phyloP scores from a whole-genome alignment of 1,284 basidiomycete species.

The Moesziomyces parantarcticus region DNA sequence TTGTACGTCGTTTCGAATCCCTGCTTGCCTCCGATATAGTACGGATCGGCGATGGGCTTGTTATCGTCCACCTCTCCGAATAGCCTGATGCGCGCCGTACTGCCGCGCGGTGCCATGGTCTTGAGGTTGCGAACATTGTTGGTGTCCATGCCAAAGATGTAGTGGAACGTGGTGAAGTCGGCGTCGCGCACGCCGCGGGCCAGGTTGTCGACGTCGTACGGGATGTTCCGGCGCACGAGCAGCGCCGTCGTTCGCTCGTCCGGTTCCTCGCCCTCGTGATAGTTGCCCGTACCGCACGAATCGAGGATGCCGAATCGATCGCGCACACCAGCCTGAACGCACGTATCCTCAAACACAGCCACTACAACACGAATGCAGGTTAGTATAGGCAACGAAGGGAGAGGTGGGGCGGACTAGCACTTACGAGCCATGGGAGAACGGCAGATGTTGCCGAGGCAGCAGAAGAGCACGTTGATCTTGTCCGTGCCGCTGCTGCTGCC shows the following conservation, averaged over 20 bases:
- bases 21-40: constrained; percentile 68
- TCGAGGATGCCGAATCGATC: constrained; percentile 58
- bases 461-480: constrained; percentile 61
- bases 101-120: constrained; percentile 60
- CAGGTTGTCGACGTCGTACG: constrained; percentile 62
- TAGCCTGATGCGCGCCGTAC: constrained; percentile 51
- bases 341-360: constrained; percentile 58
- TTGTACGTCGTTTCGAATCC: constrained; percentile 70
- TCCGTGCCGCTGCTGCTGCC: not conserved
- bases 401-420: not conserved
- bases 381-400: not conserved
- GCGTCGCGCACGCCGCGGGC: constrained; percentile 67
- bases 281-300: constrained; percentile 59
- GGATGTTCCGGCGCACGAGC: constrained; percentile 68
- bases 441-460: constrained; percentile 66
- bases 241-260: constrained; percentile 68
- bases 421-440: constrained; percentile 59
- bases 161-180: constrained; percentile 70
- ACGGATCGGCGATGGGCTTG: constrained; percentile 62
- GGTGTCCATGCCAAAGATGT: constrained; percentile 70
- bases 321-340: constrained; percentile 34
- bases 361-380: constrained; percentile 3
- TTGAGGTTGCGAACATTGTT: constrained; percentile 69
- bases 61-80: constrained; percentile 56
- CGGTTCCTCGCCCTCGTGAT: constrained; percentile 62